Conservation (phyloP, 148 eudicot genomes). For the Pouteria glomerata region DNA sequence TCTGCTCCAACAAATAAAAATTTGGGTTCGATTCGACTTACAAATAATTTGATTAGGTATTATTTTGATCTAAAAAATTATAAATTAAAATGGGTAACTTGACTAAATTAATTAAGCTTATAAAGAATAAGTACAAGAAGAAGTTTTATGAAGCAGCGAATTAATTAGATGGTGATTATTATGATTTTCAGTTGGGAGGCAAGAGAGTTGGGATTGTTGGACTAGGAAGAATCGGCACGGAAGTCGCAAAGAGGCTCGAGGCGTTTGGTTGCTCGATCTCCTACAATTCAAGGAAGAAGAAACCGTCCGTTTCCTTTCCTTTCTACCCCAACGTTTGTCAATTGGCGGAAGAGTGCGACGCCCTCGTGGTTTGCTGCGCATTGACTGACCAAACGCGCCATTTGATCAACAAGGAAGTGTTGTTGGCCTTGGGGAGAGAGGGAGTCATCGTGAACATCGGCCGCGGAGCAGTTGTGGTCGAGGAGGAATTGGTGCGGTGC, state of each 20-base stretch:
- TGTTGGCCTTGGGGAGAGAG: constrained; percentile 39
- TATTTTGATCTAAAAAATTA: too few relatives aligned
- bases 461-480: constrained; percentile 50
- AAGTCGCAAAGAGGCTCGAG: constrained; percentile 14
- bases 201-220: constrained; percentile 21
- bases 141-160: too few relatives aligned
- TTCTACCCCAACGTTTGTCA: neutral
- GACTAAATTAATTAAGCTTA: too few relatives aligned
- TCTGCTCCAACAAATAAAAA: too few relatives aligned
- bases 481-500: constrained; percentile 40
- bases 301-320: neutral
- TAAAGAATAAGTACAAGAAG: too few relatives aligned
- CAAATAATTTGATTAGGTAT: too few relatives aligned
- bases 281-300: constrained; percentile 7
- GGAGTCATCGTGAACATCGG: constrained; percentile 51
- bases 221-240: constrained; percentile 14
- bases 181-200: constrained; percentile 9
- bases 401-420: constrained; percentile 41
- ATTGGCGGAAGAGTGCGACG: neutral
- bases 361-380: constrained; percentile 25
- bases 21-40: too few relatives aligned
- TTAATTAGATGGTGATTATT: neutral
- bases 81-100: too few relatives aligned
- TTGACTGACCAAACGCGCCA: constrained; percentile 51
- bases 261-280: constrained; percentile 4